Conservation (phyloP, 2,329 filamentous ascomycete species). For the Basipetospora chlamydospora region DNA sequence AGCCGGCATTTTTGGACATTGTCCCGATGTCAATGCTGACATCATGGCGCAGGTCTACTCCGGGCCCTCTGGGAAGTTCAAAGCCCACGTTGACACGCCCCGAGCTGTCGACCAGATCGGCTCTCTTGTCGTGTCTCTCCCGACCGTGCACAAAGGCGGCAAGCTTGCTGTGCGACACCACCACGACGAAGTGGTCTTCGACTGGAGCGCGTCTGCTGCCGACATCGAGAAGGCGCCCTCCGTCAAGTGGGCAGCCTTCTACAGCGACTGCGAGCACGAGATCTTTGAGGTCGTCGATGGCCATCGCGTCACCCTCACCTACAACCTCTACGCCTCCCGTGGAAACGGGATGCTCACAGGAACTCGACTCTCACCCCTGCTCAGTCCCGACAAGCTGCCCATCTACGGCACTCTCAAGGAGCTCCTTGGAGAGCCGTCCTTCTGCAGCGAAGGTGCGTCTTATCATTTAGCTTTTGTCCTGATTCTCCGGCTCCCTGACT, state of each 20-base stretch:
- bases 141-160: constrained; percentile 22
- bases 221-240: not conserved
- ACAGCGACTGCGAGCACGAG: constrained; percentile 37
- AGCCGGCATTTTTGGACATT: no score
- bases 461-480: no score
- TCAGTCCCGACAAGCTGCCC: no score
- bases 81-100: constrained; percentile 38
- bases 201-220: constrained; percentile 27
- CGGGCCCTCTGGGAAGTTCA: constrained; percentile 33
- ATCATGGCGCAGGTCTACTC: constrained; percentile 42
- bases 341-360: no score
- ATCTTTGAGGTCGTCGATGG: constrained; percentile 32
- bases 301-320: constrained; percentile 42
- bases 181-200: constrained; percentile 19
- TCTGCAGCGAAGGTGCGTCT: no score
- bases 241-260: constrained; percentile 36
- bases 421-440: no score
- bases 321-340: constrained; percentile 45
- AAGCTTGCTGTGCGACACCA: constrained; percentile 26
- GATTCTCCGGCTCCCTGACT: no score
- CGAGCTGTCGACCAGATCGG: constrained; percentile 32
- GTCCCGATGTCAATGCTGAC: not conserved
- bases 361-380: no score
- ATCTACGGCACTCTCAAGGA: no score
- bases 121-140: constrained; percentile 37